Conservation (phyloP, 2,329 filamentous ascomycete genomes). For the Fusarium lyarnte region DNA sequence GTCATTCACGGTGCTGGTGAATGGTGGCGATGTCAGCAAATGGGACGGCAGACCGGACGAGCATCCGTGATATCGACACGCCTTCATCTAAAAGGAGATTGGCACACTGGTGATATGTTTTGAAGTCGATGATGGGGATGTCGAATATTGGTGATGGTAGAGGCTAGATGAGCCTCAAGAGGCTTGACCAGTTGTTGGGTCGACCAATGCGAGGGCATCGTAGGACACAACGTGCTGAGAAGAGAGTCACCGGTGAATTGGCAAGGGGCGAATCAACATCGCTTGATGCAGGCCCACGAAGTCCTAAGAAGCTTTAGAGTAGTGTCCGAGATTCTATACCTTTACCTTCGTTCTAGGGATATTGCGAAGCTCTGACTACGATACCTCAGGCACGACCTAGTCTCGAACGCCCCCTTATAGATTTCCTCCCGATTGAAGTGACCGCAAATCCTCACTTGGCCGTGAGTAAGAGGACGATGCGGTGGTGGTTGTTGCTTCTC, state of each 20-base stretch:
- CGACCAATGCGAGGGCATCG: background rate
- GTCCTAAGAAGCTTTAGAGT: too few species aligned
- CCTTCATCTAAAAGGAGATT: conserved; percentile 1
- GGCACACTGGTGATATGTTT: background rate
- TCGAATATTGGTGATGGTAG: background rate
- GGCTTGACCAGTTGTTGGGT: background rate
- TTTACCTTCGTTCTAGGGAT: too few species aligned
- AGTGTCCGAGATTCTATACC: too few species aligned
- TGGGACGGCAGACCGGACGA: conserved; percentile 6
- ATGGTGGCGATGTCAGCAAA: conserved; percentile 9
- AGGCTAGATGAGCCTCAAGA: background rate
- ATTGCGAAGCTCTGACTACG: too few species aligned
- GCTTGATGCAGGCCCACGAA: too few species aligned
- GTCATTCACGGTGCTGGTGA: conserved; percentile 23
- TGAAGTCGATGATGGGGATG: background rate
- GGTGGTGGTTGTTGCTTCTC: too few species aligned
- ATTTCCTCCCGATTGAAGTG: too few species aligned
- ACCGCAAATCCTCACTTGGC: too few species aligned
- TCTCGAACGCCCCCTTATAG: too few species aligned
- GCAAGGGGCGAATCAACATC: background rate
- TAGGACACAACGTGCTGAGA: background rate
- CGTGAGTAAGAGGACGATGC: too few species aligned
- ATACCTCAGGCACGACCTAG: too few species aligned
- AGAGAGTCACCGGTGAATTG: background rate
- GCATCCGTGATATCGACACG: conserved; percentile 30